phyloP scores from a whole-genome alignment of 352 stramenopile genomes.

The Pythium brachiatum region DNA sequence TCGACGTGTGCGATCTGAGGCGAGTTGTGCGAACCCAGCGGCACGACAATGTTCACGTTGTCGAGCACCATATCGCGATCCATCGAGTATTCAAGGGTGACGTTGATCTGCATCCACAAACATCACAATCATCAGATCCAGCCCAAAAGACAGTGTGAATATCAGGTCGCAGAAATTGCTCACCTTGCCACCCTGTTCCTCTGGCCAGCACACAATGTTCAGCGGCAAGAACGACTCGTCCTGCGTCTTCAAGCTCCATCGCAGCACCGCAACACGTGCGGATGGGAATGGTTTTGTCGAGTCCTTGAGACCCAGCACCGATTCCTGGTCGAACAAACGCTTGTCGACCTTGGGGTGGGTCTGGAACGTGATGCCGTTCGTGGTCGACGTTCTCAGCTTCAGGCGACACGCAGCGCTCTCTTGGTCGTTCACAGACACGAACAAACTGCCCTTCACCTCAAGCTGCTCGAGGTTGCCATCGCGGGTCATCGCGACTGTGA shows the following conservation, averaged over 20 bases:
- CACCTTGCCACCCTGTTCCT: conserved; percentile 84
- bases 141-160: not conserved
- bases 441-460: conserved; percentile 86
- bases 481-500: conserved; percentile 79
- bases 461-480: conserved; percentile 82
- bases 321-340: conserved; percentile 81
- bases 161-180: not conserved
- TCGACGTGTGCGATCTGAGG: conserved; percentile 76
- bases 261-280: conserved; percentile 74
- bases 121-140: not conserved
- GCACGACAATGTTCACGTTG: conserved; percentile 86
- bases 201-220: conserved; percentile 87
- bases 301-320: conserved; percentile 75
- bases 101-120: conserved; percentile 52
- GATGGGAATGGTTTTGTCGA: conserved; percentile 80
- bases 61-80: conserved; percentile 86
- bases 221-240: conserved; percentile 83
- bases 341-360: conserved; percentile 89
- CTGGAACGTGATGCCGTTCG: conserved; percentile 78
- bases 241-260: conserved; percentile 86
- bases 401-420: conserved; percentile 65
- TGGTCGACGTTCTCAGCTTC: conserved; percentile 62
- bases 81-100: conserved; percentile 88
- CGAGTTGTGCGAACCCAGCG: conserved; percentile 65
- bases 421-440: conserved; percentile 79